phyloP scores from a whole-genome alignment of 257 asterid species.

The Echium plantagineum region DNA sequence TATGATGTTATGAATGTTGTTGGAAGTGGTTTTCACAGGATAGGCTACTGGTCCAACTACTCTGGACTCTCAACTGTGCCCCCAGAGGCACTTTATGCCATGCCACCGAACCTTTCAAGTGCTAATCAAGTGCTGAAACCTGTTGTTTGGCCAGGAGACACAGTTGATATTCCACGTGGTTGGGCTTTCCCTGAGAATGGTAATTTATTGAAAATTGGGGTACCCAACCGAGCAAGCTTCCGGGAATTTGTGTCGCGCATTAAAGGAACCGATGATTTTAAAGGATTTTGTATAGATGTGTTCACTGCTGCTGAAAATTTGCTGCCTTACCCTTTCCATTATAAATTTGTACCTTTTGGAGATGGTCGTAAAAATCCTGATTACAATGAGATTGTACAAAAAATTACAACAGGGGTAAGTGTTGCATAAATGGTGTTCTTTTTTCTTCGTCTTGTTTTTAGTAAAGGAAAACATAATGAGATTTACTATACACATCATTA shows the following conservation, averaged over 20 bases:
- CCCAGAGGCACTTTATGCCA: conserved; percentile 47
- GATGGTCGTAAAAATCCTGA: conserved; percentile 62
- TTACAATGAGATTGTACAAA: conserved; percentile 49
- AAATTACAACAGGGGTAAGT: conserved; percentile 73
- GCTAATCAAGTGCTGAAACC: conserved; percentile 33
- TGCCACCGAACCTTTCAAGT: conserved; percentile 43
- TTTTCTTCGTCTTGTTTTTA: not conserved
- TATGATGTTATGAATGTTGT: conserved; percentile 67
- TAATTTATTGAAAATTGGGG: conserved; percentile 65
- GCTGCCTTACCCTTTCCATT: conserved; percentile 83
- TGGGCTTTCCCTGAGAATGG: conserved; percentile 94
- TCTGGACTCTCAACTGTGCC: conserved; percentile 61
- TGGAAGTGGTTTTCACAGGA: conserved; percentile 65
- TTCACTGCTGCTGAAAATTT: conserved; percentile 71
- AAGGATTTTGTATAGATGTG: conserved; percentile 90
- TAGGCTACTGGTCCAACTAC: conserved; percentile 84
- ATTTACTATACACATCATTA: not conserved
- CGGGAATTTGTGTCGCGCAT: conserved; percentile 70
- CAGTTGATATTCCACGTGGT: conserved; percentile 65
- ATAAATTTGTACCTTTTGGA: conserved; percentile 73
- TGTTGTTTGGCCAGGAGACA: conserved; percentile 92
- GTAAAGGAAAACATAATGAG: not conserved
- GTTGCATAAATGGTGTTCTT: conserved; percentile 2
- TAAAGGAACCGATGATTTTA: conserved; percentile 42
- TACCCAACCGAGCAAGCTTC: conserved; percentile 66